Percentiles rank a stretch among this genome's conserved stretches.
phyloP scores from a whole-genome alignment of 805 yeast species.

The Maudiozyma barnettii region DNA sequence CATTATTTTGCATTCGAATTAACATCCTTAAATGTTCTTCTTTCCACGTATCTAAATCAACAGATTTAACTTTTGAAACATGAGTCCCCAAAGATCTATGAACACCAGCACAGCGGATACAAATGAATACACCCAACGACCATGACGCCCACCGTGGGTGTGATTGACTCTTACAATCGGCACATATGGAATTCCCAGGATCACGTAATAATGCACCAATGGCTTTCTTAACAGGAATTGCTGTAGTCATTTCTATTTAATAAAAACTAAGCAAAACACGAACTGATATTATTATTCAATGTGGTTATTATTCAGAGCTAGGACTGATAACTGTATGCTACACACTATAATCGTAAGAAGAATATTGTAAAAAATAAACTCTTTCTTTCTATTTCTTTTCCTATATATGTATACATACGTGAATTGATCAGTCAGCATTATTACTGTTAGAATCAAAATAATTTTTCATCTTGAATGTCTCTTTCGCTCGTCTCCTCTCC shows the following conservation, averaged over 20 bases:
- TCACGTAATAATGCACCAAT: constrained; percentile 69
- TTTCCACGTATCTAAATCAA: constrained; percentile 93
- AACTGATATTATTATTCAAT: no score
- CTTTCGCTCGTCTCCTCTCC: no score
- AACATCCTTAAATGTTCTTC: constrained; percentile 79
- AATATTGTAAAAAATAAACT: no score
- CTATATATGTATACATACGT: no score
- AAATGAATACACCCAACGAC: constrained; percentile 86
- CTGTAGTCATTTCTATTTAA: neutral
- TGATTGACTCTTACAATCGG: constrained; percentile 80
- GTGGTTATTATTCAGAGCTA: no score
- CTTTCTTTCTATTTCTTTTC: no score
- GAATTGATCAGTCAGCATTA: no score
- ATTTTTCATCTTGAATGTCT: no score
- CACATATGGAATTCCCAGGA: constrained; percentile 69
- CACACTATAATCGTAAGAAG: no score
- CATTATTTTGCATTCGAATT: constrained; percentile 77
- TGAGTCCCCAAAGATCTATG: constrained; percentile 95
- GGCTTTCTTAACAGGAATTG: constrained; percentile 35
- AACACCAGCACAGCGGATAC: constrained; percentile 92
- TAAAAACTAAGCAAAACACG: no score
- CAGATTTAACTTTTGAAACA: constrained; percentile 84
- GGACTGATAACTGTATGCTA: no score
- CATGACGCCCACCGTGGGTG: constrained; percentile 98
- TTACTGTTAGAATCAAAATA: no score